Evolutionary conservation across 805 yeast species (phyloP), one percentile per base, ranked within the genome.

Genomic region (Cyberlindnera euphorbiae): DNA sequence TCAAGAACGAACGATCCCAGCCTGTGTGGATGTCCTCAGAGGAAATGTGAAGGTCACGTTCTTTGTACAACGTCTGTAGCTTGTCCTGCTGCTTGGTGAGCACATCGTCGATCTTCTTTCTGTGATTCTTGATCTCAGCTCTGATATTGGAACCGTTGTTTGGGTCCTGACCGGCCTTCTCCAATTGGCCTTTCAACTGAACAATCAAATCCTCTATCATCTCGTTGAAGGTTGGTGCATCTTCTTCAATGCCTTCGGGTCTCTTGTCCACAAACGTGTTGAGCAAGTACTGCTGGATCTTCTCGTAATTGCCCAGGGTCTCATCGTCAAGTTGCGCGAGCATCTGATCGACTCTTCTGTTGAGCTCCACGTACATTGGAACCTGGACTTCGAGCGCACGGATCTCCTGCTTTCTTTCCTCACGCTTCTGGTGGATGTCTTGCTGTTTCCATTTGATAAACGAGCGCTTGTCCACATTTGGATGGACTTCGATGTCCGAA

Each of bases 391-490:
- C 78, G 32, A 89, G 68, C 22, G 83, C 77, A 44, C 74, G 76
- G 55, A 88, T 83, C 50, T 90, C 89, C 29, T 75, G 73, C 52
- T 82, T 82, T 54, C 95, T 67, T 56, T 85, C 85, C 27, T 70
- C 73, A 44, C 99, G 78, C 62, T 88, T 82, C 56, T 90, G 96
- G 58, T 93, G 98, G 46, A 93, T 93, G 50, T 89, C 96, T 53
- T 95, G 82, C 63, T 93, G 99, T 57, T 87, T 90, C 98, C 97
- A 90, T 41, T 79, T 76, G 51, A 93, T 86, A 49, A 93, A 90
- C 1, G 97, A 89, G 26, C 66, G 67, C 58, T 93, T 93, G 60
- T 93, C 99, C 22, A 93, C 98, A 56, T 93, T 93, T 41, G 97
- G 99, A 58, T 93, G 99, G 12, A 90, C 97, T 55, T 93, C 98